Evolutionary conservation across 2,329 filamentous ascomycete species (phyloP).

Genomic region (Fusarium compactum): DNA sequence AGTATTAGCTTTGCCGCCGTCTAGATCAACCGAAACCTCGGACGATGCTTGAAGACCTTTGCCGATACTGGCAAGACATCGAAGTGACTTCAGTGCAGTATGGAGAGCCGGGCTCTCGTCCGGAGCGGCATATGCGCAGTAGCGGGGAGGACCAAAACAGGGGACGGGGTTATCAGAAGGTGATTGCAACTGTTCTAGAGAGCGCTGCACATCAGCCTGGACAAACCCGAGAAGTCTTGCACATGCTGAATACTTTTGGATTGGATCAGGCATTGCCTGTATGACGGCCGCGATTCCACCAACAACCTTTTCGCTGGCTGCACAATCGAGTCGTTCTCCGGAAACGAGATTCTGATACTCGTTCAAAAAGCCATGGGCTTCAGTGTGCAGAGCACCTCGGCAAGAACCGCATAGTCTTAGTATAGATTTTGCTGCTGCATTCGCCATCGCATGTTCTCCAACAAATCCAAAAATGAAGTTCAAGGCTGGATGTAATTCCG

Average conservation of each 20-base stretch:
- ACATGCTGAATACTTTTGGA: conserved; percentile 64
- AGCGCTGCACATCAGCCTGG: conserved; percentile 63
- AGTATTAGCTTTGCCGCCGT: conserved; percentile 56
- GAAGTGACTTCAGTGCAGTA: conserved; percentile 67
- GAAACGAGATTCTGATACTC: conserved; percentile 76
- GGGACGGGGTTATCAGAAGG: conserved; percentile 22
- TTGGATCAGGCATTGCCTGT: conserved; percentile 75
- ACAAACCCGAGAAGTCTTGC: conserved; percentile 60
- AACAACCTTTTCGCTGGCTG: conserved; percentile 79
- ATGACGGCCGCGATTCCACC: conserved; percentile 81
- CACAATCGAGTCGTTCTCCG: conserved; percentile 67
- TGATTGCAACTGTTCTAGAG: conserved; percentile 40
- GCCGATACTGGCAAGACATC: conserved; percentile 77
- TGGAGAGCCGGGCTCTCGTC: conserved; percentile 61
- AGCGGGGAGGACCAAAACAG: conserved; percentile 41
- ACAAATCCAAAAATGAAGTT: conserved; percentile 81
- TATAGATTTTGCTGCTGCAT: conserved; percentile 81
- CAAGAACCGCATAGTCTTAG: conserved; percentile 81
- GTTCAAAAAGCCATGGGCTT: conserved; percentile 75
- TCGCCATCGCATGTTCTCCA: conserved; percentile 70
- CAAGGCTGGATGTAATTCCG: conserved; percentile 75
- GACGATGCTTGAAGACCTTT: conserved; percentile 77
- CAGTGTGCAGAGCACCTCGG: conserved; percentile 73
- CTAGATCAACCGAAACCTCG: conserved; percentile 76
- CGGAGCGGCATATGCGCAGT: conserved; percentile 47